Evolutionary conservation across 2,329 filamentous ascomycete genomes (phyloP), one percentile per base, ranked within the genome.

Genomic region (Ophiosphaerella herpotricha): DNA sequence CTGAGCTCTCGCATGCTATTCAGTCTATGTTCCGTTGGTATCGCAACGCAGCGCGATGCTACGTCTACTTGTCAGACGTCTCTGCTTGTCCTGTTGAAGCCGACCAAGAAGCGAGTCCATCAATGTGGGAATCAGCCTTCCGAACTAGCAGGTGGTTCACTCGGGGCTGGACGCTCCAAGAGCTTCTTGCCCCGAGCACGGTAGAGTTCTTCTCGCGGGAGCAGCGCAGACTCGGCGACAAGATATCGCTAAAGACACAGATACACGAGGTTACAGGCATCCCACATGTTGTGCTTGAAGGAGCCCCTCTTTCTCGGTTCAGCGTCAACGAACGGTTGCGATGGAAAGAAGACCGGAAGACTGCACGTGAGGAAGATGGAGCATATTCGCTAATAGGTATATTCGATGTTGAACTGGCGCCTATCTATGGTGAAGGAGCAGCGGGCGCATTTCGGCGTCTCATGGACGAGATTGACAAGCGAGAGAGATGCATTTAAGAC

Each of bases 371-470:
- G 6, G 52, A 54, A 37, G 52, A 54, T 33, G n/a, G 7, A 29
- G 36, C 24, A 7, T 54, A 54, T 26, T 52, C 14, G 32, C 26
- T 54, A 13, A 47, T 59, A 40, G 55, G 55, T 34, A 51, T 58
- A 29, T 55, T 57, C 36, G 55, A 40, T 33, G 51, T 52, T 26
- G 12, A 52, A 7, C 14, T 52, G 26, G 23, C 49, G 50, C 55
- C 39, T 38, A 14, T 38, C 3, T 49, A 49, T 44, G 40, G 46
- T 24, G 46, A 49, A 39, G 46, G 46, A 16, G 32, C 24, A 32
- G 43, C 8, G 23, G 42, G 36, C 26, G 26, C 26, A 29, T 29
- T 29, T 29, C 26, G 26, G 29, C 54, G 54, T 18, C 55, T 58
- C 18, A 11, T 36, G 33, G 43, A 56, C 13, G 52, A 55, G 41